These are phyloP conservation scores for Heritiera fomes DNA, from an alignment of 345 rosid species.

Conservation along the genomic window DNA sequence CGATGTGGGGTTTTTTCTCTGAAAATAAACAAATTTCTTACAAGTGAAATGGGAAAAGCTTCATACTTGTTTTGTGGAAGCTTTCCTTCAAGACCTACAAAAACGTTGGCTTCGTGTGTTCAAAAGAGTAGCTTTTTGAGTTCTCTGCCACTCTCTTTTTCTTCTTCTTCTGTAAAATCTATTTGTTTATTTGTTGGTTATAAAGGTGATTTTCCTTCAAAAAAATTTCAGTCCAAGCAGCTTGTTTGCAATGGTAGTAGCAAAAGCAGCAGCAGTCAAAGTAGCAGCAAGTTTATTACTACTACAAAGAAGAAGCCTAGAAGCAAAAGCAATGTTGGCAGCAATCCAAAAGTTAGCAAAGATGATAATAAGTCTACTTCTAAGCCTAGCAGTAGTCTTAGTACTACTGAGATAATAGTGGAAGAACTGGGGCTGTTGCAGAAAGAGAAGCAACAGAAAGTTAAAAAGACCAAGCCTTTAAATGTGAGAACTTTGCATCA, in stretches of 20 bases:
- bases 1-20: background rate
- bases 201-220: slow-evolving; percentile 20
- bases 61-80: slow-evolving; percentile 52
- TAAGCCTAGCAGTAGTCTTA: slow-evolving; percentile 6
- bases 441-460: slow-evolving; percentile 17
- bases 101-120: slow-evolving; percentile 29
- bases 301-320: slow-evolving; percentile 47
- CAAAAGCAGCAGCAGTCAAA: slow-evolving; percentile 7
- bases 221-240: slow-evolving; percentile 23
- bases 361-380: slow-evolving; percentile 14
- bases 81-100: slow-evolving; percentile 33
- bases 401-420: slow-evolving; percentile 20
- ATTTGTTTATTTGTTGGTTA: slow-evolving; percentile 32
- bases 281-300: slow-evolving; percentile 22
- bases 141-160: slow-evolving; percentile 33
- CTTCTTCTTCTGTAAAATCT: slow-evolving; percentile 37
- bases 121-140: slow-evolving; percentile 25
- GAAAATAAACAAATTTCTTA: background rate
- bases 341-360: slow-evolving; percentile 27
- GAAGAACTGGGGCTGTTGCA: slow-evolving; percentile 20
- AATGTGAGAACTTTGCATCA: slow-evolving; percentile 48
- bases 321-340: slow-evolving; percentile 30
- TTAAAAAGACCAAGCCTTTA: slow-evolving; percentile 25
- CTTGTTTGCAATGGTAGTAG: slow-evolving; percentile 32
- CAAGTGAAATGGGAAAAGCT: slow-evolving; percentile 44